These are phyloP conservation scores for Aquanectria penicillioides DNA, from an alignment of 2,329 filamentous ascomycete species.

Conservation along the genomic window DNA sequence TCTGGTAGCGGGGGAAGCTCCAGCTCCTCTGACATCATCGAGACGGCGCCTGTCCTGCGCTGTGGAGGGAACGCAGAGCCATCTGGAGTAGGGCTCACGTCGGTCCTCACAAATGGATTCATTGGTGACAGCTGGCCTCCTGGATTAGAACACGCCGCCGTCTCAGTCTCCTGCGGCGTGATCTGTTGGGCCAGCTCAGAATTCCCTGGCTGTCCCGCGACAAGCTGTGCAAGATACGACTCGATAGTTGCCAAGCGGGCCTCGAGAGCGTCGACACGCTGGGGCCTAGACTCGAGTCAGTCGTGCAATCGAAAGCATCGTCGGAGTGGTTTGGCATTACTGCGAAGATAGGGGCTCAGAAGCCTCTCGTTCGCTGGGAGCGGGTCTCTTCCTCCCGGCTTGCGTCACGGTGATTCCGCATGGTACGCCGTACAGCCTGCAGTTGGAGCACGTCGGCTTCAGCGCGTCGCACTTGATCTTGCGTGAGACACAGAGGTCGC, in stretches of 20 bases:
- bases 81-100: too few relatives aligned
- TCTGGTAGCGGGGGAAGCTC: conserved; percentile 30
- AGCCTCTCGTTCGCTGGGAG: neutral
- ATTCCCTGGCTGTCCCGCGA: neutral
- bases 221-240: conserved; percentile 19
- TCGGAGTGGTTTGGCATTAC: neutral
- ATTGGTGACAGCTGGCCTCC: neutral
- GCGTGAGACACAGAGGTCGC: conserved; percentile 51
- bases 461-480: conserved; percentile 53
- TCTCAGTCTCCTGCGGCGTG: neutral
- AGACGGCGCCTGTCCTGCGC: neutral
- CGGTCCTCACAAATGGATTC: neutral
- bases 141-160: neutral
- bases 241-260: conserved; percentile 34
- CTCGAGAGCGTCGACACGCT: conserved; percentile 28
- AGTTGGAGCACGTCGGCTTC: conserved; percentile 52
- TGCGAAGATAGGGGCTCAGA: neutral
- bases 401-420: conserved; percentile 36
- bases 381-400: conserved; percentile 15
- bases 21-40: conserved; percentile 5
- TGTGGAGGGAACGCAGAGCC: too few relatives aligned
- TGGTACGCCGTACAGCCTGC: conserved; percentile 46
- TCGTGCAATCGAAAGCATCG: neutral
- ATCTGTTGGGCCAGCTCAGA: neutral
- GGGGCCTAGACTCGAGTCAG: conserved; percentile 14